Evolutionary conservation across 768 basidiomycete species (phyloP).

Genomic region (Podaxis sp.): DNA sequence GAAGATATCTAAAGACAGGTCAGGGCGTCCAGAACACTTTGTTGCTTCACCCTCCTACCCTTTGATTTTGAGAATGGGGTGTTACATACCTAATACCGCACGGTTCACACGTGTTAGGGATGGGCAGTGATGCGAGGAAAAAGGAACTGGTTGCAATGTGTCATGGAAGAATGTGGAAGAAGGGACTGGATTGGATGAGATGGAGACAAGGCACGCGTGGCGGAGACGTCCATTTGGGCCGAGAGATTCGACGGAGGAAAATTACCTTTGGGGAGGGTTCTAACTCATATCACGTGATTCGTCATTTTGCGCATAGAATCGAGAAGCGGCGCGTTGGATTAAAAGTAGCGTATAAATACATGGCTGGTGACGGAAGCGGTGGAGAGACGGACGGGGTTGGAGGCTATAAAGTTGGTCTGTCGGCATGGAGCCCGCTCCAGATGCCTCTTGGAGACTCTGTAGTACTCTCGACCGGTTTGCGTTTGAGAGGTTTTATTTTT

Average conservation of each 20-base stretch:
- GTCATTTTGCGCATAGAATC: background rate
- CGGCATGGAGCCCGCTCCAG: slow-evolving; percentile 86
- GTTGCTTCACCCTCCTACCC: background rate
- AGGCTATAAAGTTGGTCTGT: slow-evolving; percentile 51
- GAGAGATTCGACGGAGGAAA: slow-evolving; percentile 6
- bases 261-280: slow-evolving; percentile 25
- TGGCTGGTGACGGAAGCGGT: background rate
- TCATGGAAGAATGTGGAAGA: slow-evolving; percentile 25
- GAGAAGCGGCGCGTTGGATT: slow-evolving; percentile 9
- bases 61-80: slow-evolving; percentile 16
- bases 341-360: slow-evolving; percentile 13
- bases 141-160: slow-evolving; percentile 27
- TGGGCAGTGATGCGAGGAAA: slow-evolving; percentile 32
- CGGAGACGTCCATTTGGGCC: slow-evolving; percentile 16
- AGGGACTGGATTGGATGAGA: slow-evolving; percentile 23
- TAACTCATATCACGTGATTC: slow-evolving; percentile 17
- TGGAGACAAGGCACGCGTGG: slow-evolving; percentile 15
- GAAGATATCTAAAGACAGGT: slow-evolving; percentile 15
- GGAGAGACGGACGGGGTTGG: background rate
- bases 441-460: slow-evolving; percentile 84
- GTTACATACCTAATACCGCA: slow-evolving; percentile 38
- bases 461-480: slow-evolving; percentile 72
- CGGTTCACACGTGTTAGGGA: slow-evolving; percentile 43
- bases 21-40: slow-evolving; percentile 6
- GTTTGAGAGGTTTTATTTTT: slow-evolving; percentile 80